phyloP scores from a whole-genome alignment of 2,329 filamentous ascomycete species.

The Claviceps spartinae region DNA sequence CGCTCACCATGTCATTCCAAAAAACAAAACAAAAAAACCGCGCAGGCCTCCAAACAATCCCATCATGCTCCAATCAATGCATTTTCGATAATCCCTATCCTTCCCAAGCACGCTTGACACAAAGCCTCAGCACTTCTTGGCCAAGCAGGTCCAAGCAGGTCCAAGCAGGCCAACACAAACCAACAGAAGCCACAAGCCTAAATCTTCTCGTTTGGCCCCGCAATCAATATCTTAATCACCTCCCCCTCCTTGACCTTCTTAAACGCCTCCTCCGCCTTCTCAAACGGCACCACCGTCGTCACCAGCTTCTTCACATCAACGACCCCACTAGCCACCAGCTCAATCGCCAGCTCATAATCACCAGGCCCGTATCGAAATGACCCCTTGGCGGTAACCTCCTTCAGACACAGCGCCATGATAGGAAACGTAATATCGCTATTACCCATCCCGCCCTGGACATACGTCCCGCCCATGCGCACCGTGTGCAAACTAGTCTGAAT shows the following conservation, averaged over 20 bases:
- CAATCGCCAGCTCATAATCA: conserved; percentile 74
- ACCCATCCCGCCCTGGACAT: conserved; percentile 85
- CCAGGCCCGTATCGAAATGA: conserved; percentile 83
- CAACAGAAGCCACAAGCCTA: too few relatives aligned
- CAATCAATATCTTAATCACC: conserved; percentile 57
- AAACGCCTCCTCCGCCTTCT: conserved; percentile 75
- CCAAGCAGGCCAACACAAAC: too few relatives aligned
- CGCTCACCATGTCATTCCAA: too few relatives aligned
- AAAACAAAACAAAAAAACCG: too few relatives aligned
- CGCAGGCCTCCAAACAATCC: too few relatives aligned
- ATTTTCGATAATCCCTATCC: too few relatives aligned
- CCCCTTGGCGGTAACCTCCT: conserved; percentile 77
- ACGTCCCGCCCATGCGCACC: conserved; percentile 57
- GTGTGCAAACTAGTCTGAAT: conserved; percentile 64
- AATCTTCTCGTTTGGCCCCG: conserved; percentile 33
- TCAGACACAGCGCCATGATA: conserved; percentile 77
- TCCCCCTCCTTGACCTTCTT: conserved; percentile 74
- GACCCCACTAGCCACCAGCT: conserved; percentile 58
- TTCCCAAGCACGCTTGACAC: too few relatives aligned
- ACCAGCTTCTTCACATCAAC: conserved; percentile 76
- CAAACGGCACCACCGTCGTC: conserved; percentile 62
- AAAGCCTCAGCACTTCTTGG: too few relatives aligned
- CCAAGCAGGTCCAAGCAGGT: too few relatives aligned
- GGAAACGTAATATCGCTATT: conserved; percentile 78
- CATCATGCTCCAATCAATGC: too few relatives aligned